Evolutionary conservation across 177 flowering plant genomes (phyloP), one percentile per base, ranked within the genome.

Genomic region (Vitis hybrid): DNA sequence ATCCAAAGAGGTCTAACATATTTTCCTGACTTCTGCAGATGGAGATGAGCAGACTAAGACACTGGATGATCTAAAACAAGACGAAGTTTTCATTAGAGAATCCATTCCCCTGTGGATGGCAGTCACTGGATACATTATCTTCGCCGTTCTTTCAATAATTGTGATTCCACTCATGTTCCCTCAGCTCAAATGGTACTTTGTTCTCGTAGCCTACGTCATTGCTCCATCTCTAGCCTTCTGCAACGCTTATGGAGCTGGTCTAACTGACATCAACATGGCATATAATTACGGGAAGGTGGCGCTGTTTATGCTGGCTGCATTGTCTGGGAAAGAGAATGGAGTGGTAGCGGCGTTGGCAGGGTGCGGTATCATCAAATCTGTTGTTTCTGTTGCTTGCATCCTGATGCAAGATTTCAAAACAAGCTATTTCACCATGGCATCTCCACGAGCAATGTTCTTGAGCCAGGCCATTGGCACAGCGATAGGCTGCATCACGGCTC

Each of bases 341-440:
- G 86, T 89, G 14, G 85, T 91, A 11, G 96, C 97, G 1, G 92
- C 82, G 7, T 82, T 92, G 2, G 86, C 74, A 0, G 94, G 90
- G 0, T 88, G 91, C 64, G 97, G 97, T 1, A 65, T 92, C 27
- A 77, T 92, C 49, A 92, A 92, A 71, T 86, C 90, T 2, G 84
- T 89, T 0, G 84, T 87, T 17, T 78, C 82, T 1, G 84, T 89
- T 11, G 80, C 93, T 11, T 83, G 91, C 73, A 80, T 81, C 66
- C 72, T 92, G 27, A 92, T 91, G 97, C 97, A 92, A 51, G 96
- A 90, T 71, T 82, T 92, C 69, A 92, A 87, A 64, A 84, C 94
- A 5, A 92, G 86, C 1, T 88, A 91, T 76, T 75, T 80, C 52
- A 92, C 96, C 2, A 54, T 60, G 32, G 83, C 96, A 1, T 92